Evolutionary conservation across 345 rosid genomes (phyloP), one percentile per base, ranked within the genome.

Genomic region (Dovyalis caffra): DNA sequence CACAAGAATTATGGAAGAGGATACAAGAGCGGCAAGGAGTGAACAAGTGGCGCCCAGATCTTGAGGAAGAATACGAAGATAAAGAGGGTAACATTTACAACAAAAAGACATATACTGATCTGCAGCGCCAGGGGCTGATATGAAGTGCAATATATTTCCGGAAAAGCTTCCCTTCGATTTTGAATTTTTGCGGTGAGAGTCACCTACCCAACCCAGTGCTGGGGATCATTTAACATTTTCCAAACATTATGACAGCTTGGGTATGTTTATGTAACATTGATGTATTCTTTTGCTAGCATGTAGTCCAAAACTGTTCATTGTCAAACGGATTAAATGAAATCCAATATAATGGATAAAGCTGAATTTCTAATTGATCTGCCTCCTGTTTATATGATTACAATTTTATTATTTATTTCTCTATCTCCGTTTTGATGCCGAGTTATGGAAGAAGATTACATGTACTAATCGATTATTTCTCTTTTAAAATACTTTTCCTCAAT

Each of bases 51-150:
- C 92, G 98, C 10, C 99, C 99, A 0, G 99, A 96, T 70, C 97
- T 96, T 6, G 99, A 96, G 83, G 99, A 96, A 83, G 99, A 96
- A 72, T 96, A 93, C n/a, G 99, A 96, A 79, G 99, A 96, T 78
- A 89, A 78, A 78, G 99, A 96, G 80, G 99, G 99, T 9, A 96
- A 96, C 85, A 96, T 93, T 40, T 96, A 96, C 82, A 96, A 96
- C 90, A 96, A 90, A 86, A 96, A 93, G 91, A 96, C 99, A 15
- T 96, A 86, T 69, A 83, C 95, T 28, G 99, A 96, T 88, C 89
- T 96, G 68, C 98, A 96, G 85, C 95, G 98, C 32, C 99, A 93
- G 80, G 99, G 99, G 51, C 88, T 96, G 78, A 93, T 96, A n/a
- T 56, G 60, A 56, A 56, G 60, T 9, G 10, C 28, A 56, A 3